A percentile compares a stretch with the other conserved stretches of the same genome.
Evolutionary conservation across 148 eudicot genomes (phyloP).

Genomic region (Linanthus parryae): DNA sequence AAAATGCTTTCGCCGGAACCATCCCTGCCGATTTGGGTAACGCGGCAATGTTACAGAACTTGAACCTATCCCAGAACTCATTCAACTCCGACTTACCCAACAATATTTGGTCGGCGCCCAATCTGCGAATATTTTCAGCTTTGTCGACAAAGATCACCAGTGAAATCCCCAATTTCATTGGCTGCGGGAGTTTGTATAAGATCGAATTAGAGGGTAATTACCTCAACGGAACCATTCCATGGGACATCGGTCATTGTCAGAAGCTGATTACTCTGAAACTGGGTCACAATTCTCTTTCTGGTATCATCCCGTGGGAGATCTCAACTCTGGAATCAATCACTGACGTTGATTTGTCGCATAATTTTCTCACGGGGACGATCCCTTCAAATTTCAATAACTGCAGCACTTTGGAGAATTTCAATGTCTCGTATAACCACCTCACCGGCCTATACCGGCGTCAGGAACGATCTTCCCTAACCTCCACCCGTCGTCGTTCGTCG

Average conservation of each 20-base stretch:
- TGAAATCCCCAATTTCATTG: conserved; percentile 63
- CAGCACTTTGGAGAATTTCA: conserved; percentile 67
- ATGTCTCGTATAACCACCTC: conserved; percentile 72
- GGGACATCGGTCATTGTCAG: conserved; percentile 75
- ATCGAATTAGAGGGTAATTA: conserved; percentile 66
- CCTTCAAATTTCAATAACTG: conserved; percentile 67
- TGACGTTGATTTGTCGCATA: conserved; percentile 64
- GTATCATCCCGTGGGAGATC: conserved; percentile 96
- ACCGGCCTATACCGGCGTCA: conserved; percentile 62
- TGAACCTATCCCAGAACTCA: conserved; percentile 59
- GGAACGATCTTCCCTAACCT: conserved; percentile 58
- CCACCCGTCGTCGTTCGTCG: conserved; percentile 82
- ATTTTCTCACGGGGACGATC: conserved; percentile 57
- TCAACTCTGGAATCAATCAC: conserved; percentile 78
- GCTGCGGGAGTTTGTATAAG: conserved; percentile 64
- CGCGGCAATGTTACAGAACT: conserved; percentile 38
- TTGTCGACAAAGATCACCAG: conserved; percentile 40
- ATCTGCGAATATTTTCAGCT: conserved; percentile 60
- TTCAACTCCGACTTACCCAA: conserved; percentile 44
- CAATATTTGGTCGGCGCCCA: conserved; percentile 70
- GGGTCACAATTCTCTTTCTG: conserved; percentile 51
- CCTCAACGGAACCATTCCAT: conserved; percentile 68
- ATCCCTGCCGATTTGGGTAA: conserved; percentile 63
- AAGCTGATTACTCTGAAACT: conserved; percentile 60
- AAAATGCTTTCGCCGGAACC: conserved; percentile 54